phyloP scores from a whole-genome alignment of 129 eudicot species.

The Heracleum sosnowskyi region DNA sequence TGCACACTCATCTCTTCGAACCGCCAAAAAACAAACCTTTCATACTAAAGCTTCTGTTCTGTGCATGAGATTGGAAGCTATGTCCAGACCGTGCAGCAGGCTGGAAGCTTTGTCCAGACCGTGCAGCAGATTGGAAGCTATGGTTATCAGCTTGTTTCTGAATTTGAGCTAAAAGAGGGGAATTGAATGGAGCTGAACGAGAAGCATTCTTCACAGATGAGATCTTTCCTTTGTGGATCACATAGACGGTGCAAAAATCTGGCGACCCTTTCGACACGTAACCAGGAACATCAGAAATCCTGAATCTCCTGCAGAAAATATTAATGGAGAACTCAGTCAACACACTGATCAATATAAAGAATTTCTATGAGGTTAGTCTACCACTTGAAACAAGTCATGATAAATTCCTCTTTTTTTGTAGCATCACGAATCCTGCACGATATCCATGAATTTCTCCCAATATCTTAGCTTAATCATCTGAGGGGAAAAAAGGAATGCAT shows the following conservation, averaged over 20 bases:
- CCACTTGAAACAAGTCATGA: not conserved
- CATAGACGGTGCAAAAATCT: slow-evolving; percentile 74
- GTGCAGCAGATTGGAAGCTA: slow-evolving; percentile 21
- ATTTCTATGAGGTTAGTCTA: not conserved
- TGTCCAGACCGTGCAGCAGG: slow-evolving; percentile 25
- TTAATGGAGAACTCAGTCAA: not conserved
- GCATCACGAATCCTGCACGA: not conserved
- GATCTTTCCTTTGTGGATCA: slow-evolving; percentile 67
- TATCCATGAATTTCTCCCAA: not conserved
- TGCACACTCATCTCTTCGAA: not conserved
- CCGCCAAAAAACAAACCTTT: slow-evolving; percentile 21
- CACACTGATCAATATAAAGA: slow-evolving; percentile 3
- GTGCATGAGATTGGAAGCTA: slow-evolving; percentile 3
- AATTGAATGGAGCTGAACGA: slow-evolving; percentile 46
- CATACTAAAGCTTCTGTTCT: slow-evolving; percentile 13
- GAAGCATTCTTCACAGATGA: slow-evolving; percentile 54
- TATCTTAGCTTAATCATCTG: not conserved
- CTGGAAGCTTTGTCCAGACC: slow-evolving; percentile 16
- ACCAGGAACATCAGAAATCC: slow-evolving; percentile 47
- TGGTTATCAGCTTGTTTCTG: slow-evolving; percentile 16
- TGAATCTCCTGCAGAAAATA: slow-evolving; percentile 38
- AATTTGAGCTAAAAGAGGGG: slow-evolving; percentile 39
- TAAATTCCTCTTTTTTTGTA: too few relatives aligned
- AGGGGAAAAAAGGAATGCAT: not conserved
- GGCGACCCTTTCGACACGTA: slow-evolving; percentile 49